phyloP scores from a whole-genome alignment of 2,329 filamentous ascomycete species.

The Ceratocystis alfenasii region DNA sequence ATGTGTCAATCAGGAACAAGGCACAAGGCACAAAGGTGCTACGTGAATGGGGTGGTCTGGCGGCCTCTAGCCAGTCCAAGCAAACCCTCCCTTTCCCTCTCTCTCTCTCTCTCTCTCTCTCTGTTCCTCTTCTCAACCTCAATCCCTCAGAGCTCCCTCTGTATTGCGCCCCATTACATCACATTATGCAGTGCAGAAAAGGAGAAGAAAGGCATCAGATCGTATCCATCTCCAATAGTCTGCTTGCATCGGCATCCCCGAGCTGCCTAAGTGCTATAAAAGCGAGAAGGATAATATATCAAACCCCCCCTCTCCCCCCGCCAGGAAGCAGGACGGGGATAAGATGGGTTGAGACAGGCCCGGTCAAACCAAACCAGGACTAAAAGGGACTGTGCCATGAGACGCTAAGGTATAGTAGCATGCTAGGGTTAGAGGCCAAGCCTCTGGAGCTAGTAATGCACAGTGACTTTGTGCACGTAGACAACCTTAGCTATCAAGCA shows the following conservation, averaged over 20 bases:
- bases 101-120: not conserved
- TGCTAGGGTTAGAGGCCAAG: not conserved
- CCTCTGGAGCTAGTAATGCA: not conserved
- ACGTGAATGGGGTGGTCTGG: not conserved
- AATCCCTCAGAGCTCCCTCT: not conserved
- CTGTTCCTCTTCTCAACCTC: not conserved
- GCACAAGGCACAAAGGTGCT: not conserved
- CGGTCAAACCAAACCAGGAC: too few relatives aligned
- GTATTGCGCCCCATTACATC: not conserved
- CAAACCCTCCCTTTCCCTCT: not conserved
- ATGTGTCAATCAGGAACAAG: conserved; percentile 4
- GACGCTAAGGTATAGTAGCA: not conserved
- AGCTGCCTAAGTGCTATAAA: not conserved
- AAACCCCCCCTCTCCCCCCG: not conserved
- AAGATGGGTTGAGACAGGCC: not conserved
- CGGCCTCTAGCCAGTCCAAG: not conserved
- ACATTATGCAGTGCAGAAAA: not conserved
- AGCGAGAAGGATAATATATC: not conserved
- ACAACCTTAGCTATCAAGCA: too few relatives aligned
- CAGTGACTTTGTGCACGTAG: too few relatives aligned
- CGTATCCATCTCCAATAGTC: not conserved
- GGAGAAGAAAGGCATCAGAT: not conserved
- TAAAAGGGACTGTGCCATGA: too few relatives aligned
- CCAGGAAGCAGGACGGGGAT: not conserved
- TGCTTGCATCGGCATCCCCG: not conserved